Conservation (phyloP, 768 basidiomycete species). For the Holtermanniella nyarrowii region DNA sequence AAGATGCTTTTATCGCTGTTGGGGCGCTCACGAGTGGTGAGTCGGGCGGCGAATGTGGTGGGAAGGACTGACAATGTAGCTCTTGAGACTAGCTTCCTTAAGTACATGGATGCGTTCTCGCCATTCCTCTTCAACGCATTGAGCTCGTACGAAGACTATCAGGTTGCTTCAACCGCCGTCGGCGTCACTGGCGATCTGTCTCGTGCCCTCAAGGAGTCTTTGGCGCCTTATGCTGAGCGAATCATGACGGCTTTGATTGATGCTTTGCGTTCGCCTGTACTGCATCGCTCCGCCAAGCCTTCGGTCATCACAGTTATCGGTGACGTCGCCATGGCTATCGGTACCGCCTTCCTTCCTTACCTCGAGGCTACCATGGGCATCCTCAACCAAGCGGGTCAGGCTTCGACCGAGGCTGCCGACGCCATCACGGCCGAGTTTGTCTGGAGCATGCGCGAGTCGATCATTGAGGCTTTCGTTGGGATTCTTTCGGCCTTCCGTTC, state of each 20-base stretch:
- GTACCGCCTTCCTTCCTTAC: constrained; percentile 74
- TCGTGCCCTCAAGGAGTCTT: constrained; percentile 80
- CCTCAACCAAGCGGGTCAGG: constrained; percentile 74
- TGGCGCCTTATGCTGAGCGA: constrained; percentile 66
- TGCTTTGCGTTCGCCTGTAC: constrained; percentile 77
- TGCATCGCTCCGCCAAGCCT: constrained; percentile 92
- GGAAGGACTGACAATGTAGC: no score
- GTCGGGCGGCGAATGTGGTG: constrained; percentile 52
- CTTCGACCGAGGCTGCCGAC: constrained; percentile 59
- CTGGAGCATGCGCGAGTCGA: constrained; percentile 77
- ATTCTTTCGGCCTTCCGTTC: constrained; percentile 82
- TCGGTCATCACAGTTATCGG: constrained; percentile 92
- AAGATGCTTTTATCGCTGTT: constrained; percentile 90
- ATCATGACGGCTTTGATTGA: constrained; percentile 91
- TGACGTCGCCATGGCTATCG: constrained; percentile 88
- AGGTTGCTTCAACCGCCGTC: constrained; percentile 88
- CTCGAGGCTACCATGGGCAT: constrained; percentile 83
- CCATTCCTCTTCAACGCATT: constrained; percentile 73
- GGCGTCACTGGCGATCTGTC: constrained; percentile 93
- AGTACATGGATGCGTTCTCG: constrained; percentile 23
- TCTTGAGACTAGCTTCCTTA: constrained; percentile 19
- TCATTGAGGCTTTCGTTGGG: constrained; percentile 92
- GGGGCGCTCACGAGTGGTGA: constrained; percentile 83
- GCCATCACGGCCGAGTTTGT: constrained; percentile 78
- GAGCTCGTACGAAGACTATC: constrained; percentile 85